Evolutionary conservation across 2,329 filamentous ascomycete genomes (phyloP), one percentile per base, ranked within the genome.

Genomic region (Aspergillus flavus): DNA sequence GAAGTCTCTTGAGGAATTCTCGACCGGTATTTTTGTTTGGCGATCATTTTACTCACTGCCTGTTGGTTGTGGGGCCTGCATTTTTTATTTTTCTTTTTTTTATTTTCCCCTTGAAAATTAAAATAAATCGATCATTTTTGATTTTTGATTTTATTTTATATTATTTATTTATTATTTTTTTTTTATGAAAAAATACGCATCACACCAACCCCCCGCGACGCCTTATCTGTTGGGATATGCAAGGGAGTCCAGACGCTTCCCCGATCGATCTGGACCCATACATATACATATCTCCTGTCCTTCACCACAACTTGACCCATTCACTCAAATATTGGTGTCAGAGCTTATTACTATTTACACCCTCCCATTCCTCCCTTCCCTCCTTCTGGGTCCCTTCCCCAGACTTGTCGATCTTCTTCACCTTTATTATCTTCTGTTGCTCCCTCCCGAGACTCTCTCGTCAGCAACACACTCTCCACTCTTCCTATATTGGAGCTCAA

Each of bases 221-320:
- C 68, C 68, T 70, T 68, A 70, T 69, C 68, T 64, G 65, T 67
- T 70, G 67, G 68, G 63, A 66, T 39, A 67, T 68, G 69, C 69
- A 71, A 71, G 68, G 68, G 68, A 70, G 68, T 70, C 68, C 66
- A 69, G 66, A 64, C 66, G 46, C 63, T 48, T 59, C 65, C 61
- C 62, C 68, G 68, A 70, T 70, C 67, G 65, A 70, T 70, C 67
- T 70, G 67, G 66, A 60, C 65, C 39, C 62, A 61, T 65, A 50
- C 53, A 58, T 61, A 62, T 61, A 62, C 50, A 62, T 54, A 58
- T 48, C 43, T 30, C 32, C 45, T 53, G 41, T 56, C 55, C 32
- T 59, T 62, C 60, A 58, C 62, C 57, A 48, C 50, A 52, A 64
- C 59, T 61, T 57, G 26, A 23, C 28, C 50, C 32, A 55, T 55